Percentiles rank a stretch among this genome's conserved stretches.
phyloP scores from a whole-genome alignment of 2,329 filamentous ascomycete species.

The Penicillium palitans region DNA sequence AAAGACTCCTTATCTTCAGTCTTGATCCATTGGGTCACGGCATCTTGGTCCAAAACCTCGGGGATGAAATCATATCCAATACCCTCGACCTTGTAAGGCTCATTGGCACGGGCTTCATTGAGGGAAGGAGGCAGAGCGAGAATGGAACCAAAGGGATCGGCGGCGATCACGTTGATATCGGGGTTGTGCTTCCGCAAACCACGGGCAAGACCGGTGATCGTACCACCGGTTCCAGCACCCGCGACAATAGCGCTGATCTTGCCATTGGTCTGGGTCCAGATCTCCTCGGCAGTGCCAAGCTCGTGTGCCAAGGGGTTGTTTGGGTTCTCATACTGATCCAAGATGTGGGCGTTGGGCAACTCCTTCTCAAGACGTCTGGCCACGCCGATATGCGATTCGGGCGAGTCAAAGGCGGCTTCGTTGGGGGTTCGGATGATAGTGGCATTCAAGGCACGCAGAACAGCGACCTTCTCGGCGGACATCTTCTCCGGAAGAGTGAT shows the following conservation, averaged over 20 bases:
- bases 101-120: conserved; percentile 77
- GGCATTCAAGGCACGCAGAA: conserved; percentile 87
- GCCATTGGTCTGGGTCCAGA: conserved; percentile 86
- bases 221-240: conserved; percentile 78
- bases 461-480: conserved; percentile 96
- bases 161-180: conserved; percentile 83
- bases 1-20: conserved; percentile 93
- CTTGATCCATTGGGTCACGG: conserved; percentile 96
- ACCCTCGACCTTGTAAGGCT: conserved; percentile 95
- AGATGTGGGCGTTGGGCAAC: conserved; percentile 92
- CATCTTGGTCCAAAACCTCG: conserved; percentile 77
- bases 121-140: conserved; percentile 76
- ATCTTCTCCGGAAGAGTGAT: conserved; percentile 99
- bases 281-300: conserved; percentile 90
- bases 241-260: conserved; percentile 81
- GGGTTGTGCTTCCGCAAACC: conserved; percentile 86
- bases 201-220: conserved; percentile 83
- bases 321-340: conserved; percentile 90
- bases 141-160: conserved; percentile 89
- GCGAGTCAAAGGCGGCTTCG: conserved; percentile 89
- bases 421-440: conserved; percentile 98
- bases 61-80: conserved; percentile 99
- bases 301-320: conserved; percentile 96
- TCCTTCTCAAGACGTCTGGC: conserved; percentile 88
- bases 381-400: conserved; percentile 96